Evolutionary conservation across 208 protist genomes (phyloP).

Genomic region (Naegleria lovaniensis): DNA sequence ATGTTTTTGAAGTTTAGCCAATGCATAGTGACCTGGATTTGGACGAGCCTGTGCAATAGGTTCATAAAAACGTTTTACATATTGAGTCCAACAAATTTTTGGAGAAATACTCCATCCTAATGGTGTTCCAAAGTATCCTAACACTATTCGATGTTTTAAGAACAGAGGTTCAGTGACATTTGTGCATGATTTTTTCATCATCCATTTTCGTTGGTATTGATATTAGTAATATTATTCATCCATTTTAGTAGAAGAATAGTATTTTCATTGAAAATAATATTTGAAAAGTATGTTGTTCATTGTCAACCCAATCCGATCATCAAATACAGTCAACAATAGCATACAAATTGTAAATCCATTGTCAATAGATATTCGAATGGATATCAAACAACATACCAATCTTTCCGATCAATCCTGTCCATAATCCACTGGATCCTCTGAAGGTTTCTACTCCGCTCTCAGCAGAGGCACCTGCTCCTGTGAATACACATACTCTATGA

Average conservation of each 20-base stretch:
- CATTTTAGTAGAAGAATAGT: no score
- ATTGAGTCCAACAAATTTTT: background rate
- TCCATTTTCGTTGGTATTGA: no score
- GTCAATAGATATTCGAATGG: no score
- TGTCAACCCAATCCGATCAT: no score
- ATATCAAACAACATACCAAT: background rate
- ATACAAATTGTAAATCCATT: no score
- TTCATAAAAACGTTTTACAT: conserved; percentile 11
- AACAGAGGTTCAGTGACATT: no score
- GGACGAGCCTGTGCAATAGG: conserved; percentile 27
- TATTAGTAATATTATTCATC: no score
- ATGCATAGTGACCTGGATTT: conserved; percentile 44
- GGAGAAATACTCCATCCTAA: background rate
- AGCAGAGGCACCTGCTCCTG: conserved; percentile 49
- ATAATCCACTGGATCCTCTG: conserved; percentile 35
- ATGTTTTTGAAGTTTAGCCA: conserved; percentile 37
- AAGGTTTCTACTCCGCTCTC: conserved; percentile 54
- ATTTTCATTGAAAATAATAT: no score
- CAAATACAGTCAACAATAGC: no score
- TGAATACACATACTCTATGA: conserved; percentile 39
- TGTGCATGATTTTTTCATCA: no score
- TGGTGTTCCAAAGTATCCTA: conserved; percentile 22
- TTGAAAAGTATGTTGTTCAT: no score
- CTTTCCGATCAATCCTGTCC: background rate
- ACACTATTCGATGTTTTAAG: no score